Percentiles rank a stretch among this genome's conserved stretches.
These are phyloP conservation scores for Cryphonectria carpinicola DNA, from an alignment of 2,329 filamentous ascomycete genomes.

Conservation along the genomic window DNA sequence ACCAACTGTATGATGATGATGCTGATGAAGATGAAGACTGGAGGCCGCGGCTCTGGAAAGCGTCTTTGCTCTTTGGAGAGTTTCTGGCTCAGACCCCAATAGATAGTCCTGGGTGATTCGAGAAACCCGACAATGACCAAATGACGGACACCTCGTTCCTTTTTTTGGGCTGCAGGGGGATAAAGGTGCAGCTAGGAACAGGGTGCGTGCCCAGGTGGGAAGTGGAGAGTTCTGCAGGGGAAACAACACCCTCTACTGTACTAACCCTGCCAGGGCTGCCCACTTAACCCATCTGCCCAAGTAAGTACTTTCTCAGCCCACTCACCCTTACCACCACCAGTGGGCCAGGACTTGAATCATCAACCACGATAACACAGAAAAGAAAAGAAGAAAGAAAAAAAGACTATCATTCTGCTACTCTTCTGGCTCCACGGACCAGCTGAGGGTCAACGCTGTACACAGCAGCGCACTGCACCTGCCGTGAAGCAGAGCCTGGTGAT, in stretches of 20 bases:
- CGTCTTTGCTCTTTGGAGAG: neutral
- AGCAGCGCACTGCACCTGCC: neutral
- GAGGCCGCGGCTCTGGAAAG: neutral
- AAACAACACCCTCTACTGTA: neutral
- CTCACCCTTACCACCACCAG: neutral
- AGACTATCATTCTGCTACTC: neutral
- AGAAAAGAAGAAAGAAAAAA: neutral
- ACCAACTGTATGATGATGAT: neutral
- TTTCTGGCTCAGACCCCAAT: neutral
- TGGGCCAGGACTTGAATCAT: neutral
- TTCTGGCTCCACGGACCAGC: neutral
- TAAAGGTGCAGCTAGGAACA: neutral
- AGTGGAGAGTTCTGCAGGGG: constrained; percentile 19
- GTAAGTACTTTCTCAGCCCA: neutral
- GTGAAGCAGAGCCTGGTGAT: neutral
- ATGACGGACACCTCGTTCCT: constrained; percentile 3
- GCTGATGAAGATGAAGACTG: neutral
- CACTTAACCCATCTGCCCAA: neutral
- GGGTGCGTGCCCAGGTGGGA: constrained; percentile 8
- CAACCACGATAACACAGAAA: neutral
- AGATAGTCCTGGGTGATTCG: neutral
- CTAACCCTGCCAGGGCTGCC: neutral
- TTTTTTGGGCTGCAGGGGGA: constrained; percentile 18
- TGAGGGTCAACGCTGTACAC: neutral
- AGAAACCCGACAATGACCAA: neutral